Evolutionary conservation across 352 stramenopile species (phyloP).

Genomic region (Globisporangium apiculatum): DNA sequence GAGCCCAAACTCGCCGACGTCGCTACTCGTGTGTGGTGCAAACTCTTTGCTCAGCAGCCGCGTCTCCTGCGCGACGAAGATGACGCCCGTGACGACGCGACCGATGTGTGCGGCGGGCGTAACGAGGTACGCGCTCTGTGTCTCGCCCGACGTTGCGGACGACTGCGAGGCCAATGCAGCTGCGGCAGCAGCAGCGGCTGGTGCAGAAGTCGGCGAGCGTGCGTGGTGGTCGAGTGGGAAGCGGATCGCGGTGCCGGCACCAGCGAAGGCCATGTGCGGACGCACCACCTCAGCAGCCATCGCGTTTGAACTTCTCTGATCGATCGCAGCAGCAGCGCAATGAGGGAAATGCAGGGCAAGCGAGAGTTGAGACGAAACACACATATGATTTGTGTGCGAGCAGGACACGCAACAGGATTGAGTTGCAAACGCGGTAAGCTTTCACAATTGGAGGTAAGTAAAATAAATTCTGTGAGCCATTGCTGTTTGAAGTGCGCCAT

Average conservation of each 20-base stretch:
- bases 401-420: no score
- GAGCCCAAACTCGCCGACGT: conserved; percentile 36
- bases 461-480: background rate
- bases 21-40: conserved; percentile 3
- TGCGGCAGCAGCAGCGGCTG: background rate
- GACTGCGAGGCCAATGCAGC: no score
- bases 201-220: background rate
- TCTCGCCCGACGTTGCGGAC: conserved; percentile 2
- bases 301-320: background rate
- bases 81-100: conserved; percentile 76
- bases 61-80: conserved; percentile 49
- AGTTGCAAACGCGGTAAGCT: no score
- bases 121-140: conserved; percentile 61
- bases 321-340: background rate
- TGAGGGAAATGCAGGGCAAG: background rate
- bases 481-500: background rate
- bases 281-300: conserved; percentile 24
- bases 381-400: background rate
- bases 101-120: conserved; percentile 66
- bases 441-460: background rate
- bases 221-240: conserved; percentile 28
- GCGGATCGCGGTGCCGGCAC: conserved; percentile 40
- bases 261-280: conserved; percentile 37
- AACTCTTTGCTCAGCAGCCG: conserved; percentile 24
- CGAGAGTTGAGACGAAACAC: background rate